phyloP scores from a whole-genome alignment of 495 filamentous ascomycete species.

The Wilcoxina mikolae region DNA sequence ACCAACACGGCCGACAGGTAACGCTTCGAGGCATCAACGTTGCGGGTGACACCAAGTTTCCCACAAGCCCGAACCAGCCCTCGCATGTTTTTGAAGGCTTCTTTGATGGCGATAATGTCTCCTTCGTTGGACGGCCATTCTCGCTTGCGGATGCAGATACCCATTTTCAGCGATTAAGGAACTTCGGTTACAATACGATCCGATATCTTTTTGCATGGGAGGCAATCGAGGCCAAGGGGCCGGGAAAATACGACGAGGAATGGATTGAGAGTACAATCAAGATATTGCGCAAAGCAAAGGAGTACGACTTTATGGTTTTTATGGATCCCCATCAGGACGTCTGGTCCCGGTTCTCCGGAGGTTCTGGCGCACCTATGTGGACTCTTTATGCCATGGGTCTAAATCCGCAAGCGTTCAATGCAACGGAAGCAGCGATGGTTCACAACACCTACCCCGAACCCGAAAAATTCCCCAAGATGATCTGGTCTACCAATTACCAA shows the following conservation, averaged over 20 bases:
- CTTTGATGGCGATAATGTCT: conserved; percentile 84
- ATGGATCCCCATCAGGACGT: conserved; percentile 98
- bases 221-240: conserved; percentile 87
- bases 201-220: conserved; percentile 98
- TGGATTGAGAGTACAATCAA: conserved; percentile 85
- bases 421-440: conserved; percentile 82
- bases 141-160: conserved; percentile 62
- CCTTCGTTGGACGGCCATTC: conserved; percentile 78
- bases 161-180: conserved; percentile 74
- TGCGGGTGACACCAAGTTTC: conserved; percentile 54
- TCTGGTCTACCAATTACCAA: conserved; percentile 94
- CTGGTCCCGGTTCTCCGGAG: conserved; percentile 88
- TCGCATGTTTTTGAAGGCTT: conserved; percentile 67
- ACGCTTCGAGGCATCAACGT: conserved; percentile 56
- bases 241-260: conserved; percentile 87
- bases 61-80: conserved; percentile 60
- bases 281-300: conserved; percentile 65
- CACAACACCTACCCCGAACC: conserved; percentile 90
- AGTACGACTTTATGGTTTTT: conserved; percentile 87
- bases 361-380: conserved; percentile 95
- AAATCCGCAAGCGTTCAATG: conserved; percentile 67
- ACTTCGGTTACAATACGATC: conserved; percentile 88
- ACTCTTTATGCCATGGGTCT: conserved; percentile 87
- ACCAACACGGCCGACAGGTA: conserved; percentile 51
- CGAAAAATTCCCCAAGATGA: conserved; percentile 88